Base-by-base conservation (phyloP, 1,284 basidiomycete genomes). In the Sanghuangporus sanghuang region DNA sequence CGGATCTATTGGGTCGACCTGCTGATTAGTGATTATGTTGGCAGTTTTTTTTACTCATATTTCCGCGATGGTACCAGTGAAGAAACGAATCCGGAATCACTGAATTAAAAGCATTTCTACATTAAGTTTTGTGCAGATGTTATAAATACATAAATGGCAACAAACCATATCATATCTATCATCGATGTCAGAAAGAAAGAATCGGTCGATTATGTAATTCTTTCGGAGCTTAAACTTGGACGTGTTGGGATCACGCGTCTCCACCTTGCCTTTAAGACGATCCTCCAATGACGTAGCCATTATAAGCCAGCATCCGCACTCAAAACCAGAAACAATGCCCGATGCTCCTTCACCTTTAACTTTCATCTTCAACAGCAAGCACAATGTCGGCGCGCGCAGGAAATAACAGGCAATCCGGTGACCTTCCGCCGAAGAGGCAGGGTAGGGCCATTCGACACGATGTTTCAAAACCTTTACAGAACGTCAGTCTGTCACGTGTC, bases 1-100 rank as follows among this genome's bases (percentile, higher is more conserved):
- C 69, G 84, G 84, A 56, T 74, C 77, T 66, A 78, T 85, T 69
- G 80, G 78, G 65, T 79, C 80, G 55, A 85, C 83, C 63, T 83
- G 59, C 44, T 65, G 16, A 46, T 7, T n/a, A 46, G n/a, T 11
- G 11, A 23, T 23, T 23, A 23, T 23, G 23, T 23, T 23, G 23
- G 1, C 23, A 23, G 23, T 23, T 23, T 23, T 32, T 32, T 3
- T 32, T 2, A 32, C 27, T 32, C 27, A 32, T 32, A 32, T 32
- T 32, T 32, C 27, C 27, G 27, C 27, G 27, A 32, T 32, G 27
- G 5, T 2, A 32, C 23, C 23, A 2, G 23, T 23, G 23, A 23
- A 23, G 23, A 23, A 23, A 23, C 4, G 27, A 32, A 5, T 4
- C 27, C 27, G 2, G 4, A 32, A 32, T 32, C 27, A 3, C 27